Evolutionary conservation across 2,329 filamentous ascomycete genomes (phyloP), one percentile per base, ranked within the genome.

Genomic region (Ophiostoma pallidulum): DNA sequence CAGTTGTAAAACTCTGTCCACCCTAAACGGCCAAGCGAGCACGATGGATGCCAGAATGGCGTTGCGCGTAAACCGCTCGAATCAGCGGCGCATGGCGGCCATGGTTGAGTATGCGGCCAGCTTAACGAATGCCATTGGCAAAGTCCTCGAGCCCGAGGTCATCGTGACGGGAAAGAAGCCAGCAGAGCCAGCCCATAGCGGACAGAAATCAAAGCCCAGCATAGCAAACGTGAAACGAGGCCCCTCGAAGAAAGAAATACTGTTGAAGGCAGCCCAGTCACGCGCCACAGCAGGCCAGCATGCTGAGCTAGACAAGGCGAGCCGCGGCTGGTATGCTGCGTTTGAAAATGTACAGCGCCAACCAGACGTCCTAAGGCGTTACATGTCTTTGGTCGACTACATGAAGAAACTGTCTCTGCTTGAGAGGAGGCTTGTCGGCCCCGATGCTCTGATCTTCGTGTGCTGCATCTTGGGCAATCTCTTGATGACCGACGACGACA

Each of bases 81-180:
- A 82, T 38, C 82, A 88, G 56, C 70, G 68, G 44, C 80, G 78
- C 57, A 83, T 85, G 75, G 72, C 74, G 2, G 80, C 85, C 50
- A 84, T 84, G 63, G 71, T 73, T 24, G 68, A 72, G 1, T 89
- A 88, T 59, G 80, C 84, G 2, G 80, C 79, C 12, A 86, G 81
- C 61, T 67, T 88, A 40, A 84, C 80, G 0, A 82, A 80, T 48
- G 69, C 77, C 0, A 67, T 72, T 2, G 82, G 81, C 3, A 84
- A 79, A 53, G 67, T 66, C 3, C 69, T 86, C 5, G 70, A 82
- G 20, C 80, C 80, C 0, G 80, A 86, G 58, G 76, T 69, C 4
- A 75, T 87, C 41, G 73, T 82, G 2, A 70, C 75, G 18, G 20
- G 13, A 14, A 38, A 43, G 18, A 13, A n/a, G n/a, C n/a, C 40